Conservation (phyloP, 306 rosid species). For the Castanea sativa region DNA sequence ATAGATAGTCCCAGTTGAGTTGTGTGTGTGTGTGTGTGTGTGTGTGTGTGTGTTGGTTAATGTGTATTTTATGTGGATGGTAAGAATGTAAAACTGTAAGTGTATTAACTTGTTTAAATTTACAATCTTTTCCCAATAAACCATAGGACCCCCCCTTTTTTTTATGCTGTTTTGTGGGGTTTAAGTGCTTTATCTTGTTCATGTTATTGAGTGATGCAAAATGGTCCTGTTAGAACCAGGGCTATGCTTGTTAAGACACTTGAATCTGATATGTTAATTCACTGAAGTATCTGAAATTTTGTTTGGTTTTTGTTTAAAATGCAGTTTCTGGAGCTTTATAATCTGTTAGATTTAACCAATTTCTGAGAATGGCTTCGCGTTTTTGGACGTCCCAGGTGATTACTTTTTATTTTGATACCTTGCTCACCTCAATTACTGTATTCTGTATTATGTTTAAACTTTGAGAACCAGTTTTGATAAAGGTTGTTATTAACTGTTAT, state of each 20-base stretch:
- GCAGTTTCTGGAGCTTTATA: neutral
- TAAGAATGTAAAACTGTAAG: too few species aligned
- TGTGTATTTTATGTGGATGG: too few species aligned
- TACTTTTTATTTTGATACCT: neutral
- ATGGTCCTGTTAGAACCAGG: neutral
- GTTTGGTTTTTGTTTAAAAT: neutral
- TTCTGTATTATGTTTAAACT: neutral
- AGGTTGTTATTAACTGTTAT: neutral
- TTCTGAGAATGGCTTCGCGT: conserved; percentile 37
- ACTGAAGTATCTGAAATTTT: neutral
- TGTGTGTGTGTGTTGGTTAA: neutral
- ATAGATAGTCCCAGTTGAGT: neutral
- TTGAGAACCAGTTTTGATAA: neutral
- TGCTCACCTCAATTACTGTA: neutral
- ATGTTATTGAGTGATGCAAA: neutral
- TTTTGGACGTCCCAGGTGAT: conserved; percentile 15
- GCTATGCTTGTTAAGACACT: neutral
- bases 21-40: too few species aligned
- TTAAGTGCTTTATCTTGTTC: neutral
- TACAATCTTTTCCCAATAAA: neutral
- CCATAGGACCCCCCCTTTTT: neutral
- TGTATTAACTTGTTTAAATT: neutral
- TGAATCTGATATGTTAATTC: neutral
- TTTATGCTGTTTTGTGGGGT: neutral
- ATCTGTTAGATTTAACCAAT: neutral